Evolutionary conservation across 2,329 filamentous ascomycete genomes (phyloP).

Genomic region (Mariannaea sp.): DNA sequence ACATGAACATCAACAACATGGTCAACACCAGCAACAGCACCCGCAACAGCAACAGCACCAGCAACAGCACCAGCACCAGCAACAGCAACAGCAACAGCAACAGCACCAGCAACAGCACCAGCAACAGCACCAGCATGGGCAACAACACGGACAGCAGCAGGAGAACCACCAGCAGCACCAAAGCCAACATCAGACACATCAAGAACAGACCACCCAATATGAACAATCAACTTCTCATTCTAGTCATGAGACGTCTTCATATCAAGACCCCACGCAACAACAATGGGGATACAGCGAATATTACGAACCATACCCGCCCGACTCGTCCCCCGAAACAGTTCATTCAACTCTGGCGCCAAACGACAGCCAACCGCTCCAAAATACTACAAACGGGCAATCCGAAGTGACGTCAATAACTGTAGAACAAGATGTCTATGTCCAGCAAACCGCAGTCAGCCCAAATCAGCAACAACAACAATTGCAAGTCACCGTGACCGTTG

Average conservation of each 20-base stretch:
- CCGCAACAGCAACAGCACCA: background rate
- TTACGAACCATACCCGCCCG: background rate
- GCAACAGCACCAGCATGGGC: background rate
- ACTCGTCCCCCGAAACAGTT: background rate
- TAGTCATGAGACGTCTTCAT: background rate
- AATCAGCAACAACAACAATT: background rate
- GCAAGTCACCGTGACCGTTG: background rate
- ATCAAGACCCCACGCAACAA: background rate
- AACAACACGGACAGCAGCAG: background rate
- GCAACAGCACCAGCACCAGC: background rate
- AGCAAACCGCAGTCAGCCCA: background rate
- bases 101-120: background rate
- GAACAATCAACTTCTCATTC: background rate
- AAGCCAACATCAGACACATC: background rate
- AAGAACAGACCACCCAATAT: background rate
- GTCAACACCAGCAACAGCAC: background rate
- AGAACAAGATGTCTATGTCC: background rate
- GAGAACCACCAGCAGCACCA: background rate
- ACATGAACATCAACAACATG: background rate
- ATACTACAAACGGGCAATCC: background rate
- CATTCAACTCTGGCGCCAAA: background rate
- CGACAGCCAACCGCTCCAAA: background rate
- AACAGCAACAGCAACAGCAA: background rate
- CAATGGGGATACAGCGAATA: background rate
- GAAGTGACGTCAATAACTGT: background rate